Evolutionary conservation across 805 yeast species (phyloP).

Genomic region (Metschnikowia peoriensis): DNA sequence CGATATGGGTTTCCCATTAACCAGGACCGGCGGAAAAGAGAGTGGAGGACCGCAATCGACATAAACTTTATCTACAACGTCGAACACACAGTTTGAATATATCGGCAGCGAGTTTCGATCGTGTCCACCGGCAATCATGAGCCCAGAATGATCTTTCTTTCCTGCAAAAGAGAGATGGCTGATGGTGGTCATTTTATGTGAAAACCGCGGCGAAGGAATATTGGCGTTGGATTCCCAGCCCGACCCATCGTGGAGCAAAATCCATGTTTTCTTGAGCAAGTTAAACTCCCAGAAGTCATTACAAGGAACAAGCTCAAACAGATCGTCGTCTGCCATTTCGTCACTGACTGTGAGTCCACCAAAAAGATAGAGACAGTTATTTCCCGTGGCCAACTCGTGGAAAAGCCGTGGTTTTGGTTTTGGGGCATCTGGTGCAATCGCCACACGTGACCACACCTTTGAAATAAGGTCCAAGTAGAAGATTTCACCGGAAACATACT

Average conservation of each 20-base stretch:
- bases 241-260: slow-evolving; percentile 43
- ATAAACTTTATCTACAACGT: slow-evolving; percentile 40
- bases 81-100: slow-evolving; percentile 41
- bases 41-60: slow-evolving; percentile 21
- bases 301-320: slow-evolving; percentile 37
- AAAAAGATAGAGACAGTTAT: slow-evolving; percentile 52
- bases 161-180: slow-evolving; percentile 36
- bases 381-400: slow-evolving; percentile 55
- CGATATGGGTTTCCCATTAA: neutral
- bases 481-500: slow-evolving; percentile 60
- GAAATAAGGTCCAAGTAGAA: slow-evolving; percentile 60
- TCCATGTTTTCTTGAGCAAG: slow-evolving; percentile 53
- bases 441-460: slow-evolving; percentile 53
- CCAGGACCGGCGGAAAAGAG: slow-evolving; percentile 5
- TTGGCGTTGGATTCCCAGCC: slow-evolving; percentile 19
- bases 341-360: slow-evolving; percentile 57
- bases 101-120: slow-evolving; percentile 32
- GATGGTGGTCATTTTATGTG: slow-evolving; percentile 49
- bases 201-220: slow-evolving; percentile 44
- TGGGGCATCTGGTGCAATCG: slow-evolving; percentile 18
- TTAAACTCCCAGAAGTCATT: slow-evolving; percentile 74
- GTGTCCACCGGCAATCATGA: slow-evolving; percentile 55
- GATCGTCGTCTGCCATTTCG: slow-evolving; percentile 19
- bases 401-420: slow-evolving; percentile 51
- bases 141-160: slow-evolving; percentile 43